Conservation (phyloP, 495 filamentous ascomycete genomes). For the Penicillium angulare region DNA sequence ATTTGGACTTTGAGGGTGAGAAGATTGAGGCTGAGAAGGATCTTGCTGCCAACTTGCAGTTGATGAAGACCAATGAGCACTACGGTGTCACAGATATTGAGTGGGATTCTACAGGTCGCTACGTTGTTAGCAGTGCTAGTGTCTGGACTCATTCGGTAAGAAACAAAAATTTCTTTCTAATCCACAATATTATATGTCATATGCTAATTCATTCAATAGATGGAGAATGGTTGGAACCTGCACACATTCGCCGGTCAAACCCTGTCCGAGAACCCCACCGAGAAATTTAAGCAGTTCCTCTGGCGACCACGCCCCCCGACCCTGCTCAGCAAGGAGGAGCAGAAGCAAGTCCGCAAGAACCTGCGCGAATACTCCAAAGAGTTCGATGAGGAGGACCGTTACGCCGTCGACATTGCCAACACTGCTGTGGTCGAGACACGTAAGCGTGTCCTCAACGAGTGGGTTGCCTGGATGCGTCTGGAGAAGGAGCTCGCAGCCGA, state of each 20-base stretch:
- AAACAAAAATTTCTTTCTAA: constrained; percentile 6
- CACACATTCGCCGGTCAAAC: constrained; percentile 93
- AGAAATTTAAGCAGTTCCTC: constrained; percentile 94
- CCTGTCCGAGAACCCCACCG: constrained; percentile 87
- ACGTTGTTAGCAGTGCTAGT: constrained; percentile 86
- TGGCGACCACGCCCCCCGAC: constrained; percentile 92
- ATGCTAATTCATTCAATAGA: constrained; percentile 55
- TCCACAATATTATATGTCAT: background rate
- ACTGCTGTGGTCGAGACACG: constrained; percentile 87
- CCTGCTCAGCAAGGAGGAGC: constrained; percentile 88
- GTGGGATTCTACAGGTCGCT: constrained; percentile 95
- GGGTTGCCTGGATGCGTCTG: constrained; percentile 77
- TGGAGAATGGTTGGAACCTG: constrained; percentile 98
- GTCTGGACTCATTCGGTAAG: constrained; percentile 93
- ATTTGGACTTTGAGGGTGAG: constrained; percentile 96
- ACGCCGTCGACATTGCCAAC: constrained; percentile 88
- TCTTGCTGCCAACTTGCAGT: constrained; percentile 85
- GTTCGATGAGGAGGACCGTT: constrained; percentile 93
- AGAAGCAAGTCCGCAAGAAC: constrained; percentile 97
- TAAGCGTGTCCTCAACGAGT: constrained; percentile 81
- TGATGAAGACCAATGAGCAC: constrained; percentile 90
- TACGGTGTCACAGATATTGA: constrained; percentile 97
- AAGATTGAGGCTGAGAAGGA: constrained; percentile 91
- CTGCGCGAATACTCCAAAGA: constrained; percentile 91
- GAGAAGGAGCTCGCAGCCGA: constrained; percentile 71